Evolutionary conservation across 1,284 basidiomycete genomes (phyloP), one percentile per base, ranked within the genome.

Genomic region (Thecaphora thlaspeos): DNA sequence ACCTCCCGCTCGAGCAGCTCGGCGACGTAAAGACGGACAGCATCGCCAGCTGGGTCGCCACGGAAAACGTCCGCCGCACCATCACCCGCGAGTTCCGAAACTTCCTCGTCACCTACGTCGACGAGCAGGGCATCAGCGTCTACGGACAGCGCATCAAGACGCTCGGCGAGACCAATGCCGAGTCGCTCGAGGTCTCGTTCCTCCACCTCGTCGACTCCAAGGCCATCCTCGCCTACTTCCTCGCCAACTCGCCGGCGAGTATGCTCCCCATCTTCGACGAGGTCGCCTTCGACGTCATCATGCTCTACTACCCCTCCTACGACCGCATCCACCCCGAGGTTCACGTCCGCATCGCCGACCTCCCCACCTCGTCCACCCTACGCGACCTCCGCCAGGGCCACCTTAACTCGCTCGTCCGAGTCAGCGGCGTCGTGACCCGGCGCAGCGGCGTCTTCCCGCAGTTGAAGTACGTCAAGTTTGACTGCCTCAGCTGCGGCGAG

Each of bases 381-480:
- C 89, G 95, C 46, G 94, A 97, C 73, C 85, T 99, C 19, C 89
- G 95, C 36, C 88, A 95, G 51, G 84, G 84, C 43, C 88, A 98
- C 75, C 83, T 98, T 48, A 97, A 98, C 82, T 90, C 89, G 63
- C 88, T 99, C 37, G 92, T 99, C 32, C 88, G 94, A 41, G 89
- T 98, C 12, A 86, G 87, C 4, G 95, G 95, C 30, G 95, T 99
- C n/a, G 94, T 99, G 42, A 99, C 95, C 0, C 84, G 95, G 50
- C 85, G 95, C 43, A 91, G 87, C 11, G 94, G 95, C 21, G 93
- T 99, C 11, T 97, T 98, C 80, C 95, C 95, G 14, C 95, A 99
- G 80, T 82, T 99, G 63, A 98, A 99, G 81, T 96, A 97, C 76
- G 93, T 99, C 80, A 97, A 97, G 78, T 98, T 99, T 73, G 91